These are phyloP conservation scores for Quillaja saponaria DNA, from an alignment of 306 rosid genomes.

Conservation along the genomic window DNA sequence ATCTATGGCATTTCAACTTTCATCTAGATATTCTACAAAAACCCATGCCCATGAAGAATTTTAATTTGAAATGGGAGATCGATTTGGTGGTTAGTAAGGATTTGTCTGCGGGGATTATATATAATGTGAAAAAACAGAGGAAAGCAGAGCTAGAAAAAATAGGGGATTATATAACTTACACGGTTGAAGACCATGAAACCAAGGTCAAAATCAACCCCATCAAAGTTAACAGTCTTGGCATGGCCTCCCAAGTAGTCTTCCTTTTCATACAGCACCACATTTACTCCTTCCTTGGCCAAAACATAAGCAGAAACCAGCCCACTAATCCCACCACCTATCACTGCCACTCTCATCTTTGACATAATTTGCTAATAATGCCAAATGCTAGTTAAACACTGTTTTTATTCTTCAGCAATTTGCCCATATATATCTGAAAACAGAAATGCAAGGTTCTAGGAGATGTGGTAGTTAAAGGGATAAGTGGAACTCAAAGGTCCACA, in stretches of 20 bases:
- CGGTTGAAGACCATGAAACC: slow-evolving; percentile 92
- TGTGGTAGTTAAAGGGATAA: slow-evolving; percentile 6
- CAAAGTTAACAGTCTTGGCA: slow-evolving; percentile 54
- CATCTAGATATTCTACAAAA: too few relatives aligned
- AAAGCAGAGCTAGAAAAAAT: too few relatives aligned
- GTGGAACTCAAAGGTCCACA: slow-evolving; percentile 29
- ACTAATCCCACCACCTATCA: slow-evolving; percentile 74
- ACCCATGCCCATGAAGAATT: too few relatives aligned
- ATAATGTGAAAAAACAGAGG: too few relatives aligned
- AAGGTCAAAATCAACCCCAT: slow-evolving; percentile 70
- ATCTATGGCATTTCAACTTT: too few relatives aligned
- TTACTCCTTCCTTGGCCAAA: slow-evolving; percentile 47
- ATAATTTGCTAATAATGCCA: neutral
- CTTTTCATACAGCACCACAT: slow-evolving; percentile 64
- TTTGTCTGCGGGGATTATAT: too few relatives aligned
- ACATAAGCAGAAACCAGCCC: slow-evolving; percentile 64
- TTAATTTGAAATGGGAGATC: too few relatives aligned
- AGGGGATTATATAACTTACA: slow-evolving; percentile 32
- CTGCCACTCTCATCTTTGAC: slow-evolving; percentile 64
- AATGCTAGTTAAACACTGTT: neutral
- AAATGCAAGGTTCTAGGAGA: too few relatives aligned
- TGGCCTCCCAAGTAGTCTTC: slow-evolving; percentile 75
- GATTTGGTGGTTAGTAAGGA: too few relatives aligned
- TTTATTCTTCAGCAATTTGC: neutral
- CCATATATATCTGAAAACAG: neutral